Percentiles rank a stretch among this genome's conserved stretches.
Evolutionary conservation across 116 monocot genomes (phyloP).

Genomic region (Posidonia oceanica): DNA sequence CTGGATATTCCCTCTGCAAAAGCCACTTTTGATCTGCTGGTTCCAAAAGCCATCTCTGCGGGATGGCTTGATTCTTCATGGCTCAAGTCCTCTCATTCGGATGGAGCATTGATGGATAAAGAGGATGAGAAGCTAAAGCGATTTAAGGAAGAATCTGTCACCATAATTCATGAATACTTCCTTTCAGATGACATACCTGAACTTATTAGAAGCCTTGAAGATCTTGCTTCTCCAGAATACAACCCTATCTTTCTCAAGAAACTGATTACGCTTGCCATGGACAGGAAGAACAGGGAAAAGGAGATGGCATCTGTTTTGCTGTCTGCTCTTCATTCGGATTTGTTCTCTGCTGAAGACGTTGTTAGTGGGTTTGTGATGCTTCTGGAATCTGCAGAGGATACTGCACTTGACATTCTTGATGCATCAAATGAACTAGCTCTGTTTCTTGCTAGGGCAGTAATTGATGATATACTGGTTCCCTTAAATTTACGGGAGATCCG

Average conservation of each 20-base stretch:
- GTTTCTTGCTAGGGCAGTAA: conserved; percentile 80
- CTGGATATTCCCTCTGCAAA: conserved; percentile 91
- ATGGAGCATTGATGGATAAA: conserved; percentile 18
- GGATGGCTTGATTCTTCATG: conserved; percentile 83
- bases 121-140: conserved; percentile 40
- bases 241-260: conserved; percentile 78
- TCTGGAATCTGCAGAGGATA: conserved; percentile 75
- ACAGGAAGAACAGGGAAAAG: conserved; percentile 74
- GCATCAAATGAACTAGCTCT: conserved; percentile 74
- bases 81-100: conserved; percentile 16
- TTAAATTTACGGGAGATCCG: conserved; percentile 65
- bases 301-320: conserved; percentile 89
- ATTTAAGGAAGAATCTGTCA: conserved; percentile 65
- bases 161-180: conserved; percentile 81
- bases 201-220: conserved; percentile 61
- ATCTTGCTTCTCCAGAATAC: conserved; percentile 52
- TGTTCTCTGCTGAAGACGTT: conserved; percentile 61
- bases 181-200: conserved; percentile 81
- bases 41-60: conserved; percentile 48
- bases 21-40: conserved; percentile 30
- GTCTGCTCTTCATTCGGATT: conserved; percentile 48
- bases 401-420: conserved; percentile 69
- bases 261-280: conserved; percentile 81
- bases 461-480: conserved; percentile 68
- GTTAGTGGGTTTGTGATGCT: conserved; percentile 72